Evolutionary conservation across 1,284 basidiomycete species (phyloP).

Genomic region (Boletellus dicymbophilus): DNA sequence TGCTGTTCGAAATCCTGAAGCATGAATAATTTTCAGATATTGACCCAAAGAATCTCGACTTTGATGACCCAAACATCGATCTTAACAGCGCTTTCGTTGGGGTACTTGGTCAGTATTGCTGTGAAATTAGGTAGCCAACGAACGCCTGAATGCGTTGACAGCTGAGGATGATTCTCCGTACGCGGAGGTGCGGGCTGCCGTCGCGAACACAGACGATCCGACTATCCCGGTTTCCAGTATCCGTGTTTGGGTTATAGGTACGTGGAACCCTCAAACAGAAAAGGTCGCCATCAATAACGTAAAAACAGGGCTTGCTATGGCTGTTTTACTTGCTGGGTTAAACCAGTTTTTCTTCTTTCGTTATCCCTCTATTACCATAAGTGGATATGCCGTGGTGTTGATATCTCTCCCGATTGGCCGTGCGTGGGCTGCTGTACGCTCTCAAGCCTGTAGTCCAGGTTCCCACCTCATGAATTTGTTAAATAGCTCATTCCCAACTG

Average conservation of each 20-base stretch:
- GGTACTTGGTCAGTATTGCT: constrained; percentile 29
- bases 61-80: constrained; percentile 70
- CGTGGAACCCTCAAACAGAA: constrained; percentile 7
- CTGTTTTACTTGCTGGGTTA: constrained; percentile 58
- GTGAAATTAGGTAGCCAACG: not conserved
- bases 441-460: not conserved
- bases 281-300: not conserved
- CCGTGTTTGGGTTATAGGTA: constrained; percentile 66
- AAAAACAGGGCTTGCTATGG: constrained; percentile 41
- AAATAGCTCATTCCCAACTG: constrained; percentile 49
- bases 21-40: constrained; percentile 8
- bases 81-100: constrained; percentile 42
- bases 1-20: not conserved
- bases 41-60: constrained; percentile 26
- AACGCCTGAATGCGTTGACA: not conserved
- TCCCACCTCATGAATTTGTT: not conserved
- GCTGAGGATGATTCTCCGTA: constrained; percentile 65
- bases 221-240: constrained; percentile 60
- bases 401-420: constrained; percentile 67
- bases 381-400: constrained; percentile 60
- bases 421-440: constrained; percentile 48
- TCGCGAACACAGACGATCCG: constrained; percentile 72
- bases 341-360: constrained; percentile 74
- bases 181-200: constrained; percentile 54
- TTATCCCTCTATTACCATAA: constrained; percentile 55